Evolutionary conservation across 768 basidiomycete genomes (phyloP), one percentile per base, ranked within the genome.

Genomic region (Cystobasidium ongulense): DNA sequence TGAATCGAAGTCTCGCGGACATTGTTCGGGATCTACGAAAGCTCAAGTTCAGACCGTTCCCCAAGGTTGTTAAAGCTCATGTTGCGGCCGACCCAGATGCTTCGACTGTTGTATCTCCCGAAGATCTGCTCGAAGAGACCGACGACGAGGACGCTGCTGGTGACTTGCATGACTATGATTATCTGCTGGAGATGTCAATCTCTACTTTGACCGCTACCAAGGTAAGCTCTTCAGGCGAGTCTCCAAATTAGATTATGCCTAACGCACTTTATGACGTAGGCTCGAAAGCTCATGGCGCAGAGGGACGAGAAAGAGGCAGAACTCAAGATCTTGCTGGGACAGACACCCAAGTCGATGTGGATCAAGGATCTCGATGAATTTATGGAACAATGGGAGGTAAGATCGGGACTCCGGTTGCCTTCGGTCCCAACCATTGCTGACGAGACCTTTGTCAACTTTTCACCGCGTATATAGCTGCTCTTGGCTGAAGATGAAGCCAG

Each of bases 131-230:
- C 0, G 84, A 83, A 1, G 86, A 85, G 1, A 86, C 85, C 7
- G 87, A 83, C 17, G 86, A 81, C 62, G 80, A 82, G 15, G 81
- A 78, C 21, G 79, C 79, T 10, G 83, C 79, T 3, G 84, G 83
- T 50, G 81, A 82, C 13, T 77, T 82, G 3, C 84, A 84, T 33
- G 94, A 97, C 82, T 99, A 85, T 79, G 94, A 99, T 80, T 98
- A 99, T 81, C 82, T 99, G 64, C 83, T 99, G 73, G 88, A 91
- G 18, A 98, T 99, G 95, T 83, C 92, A 0, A 95, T 99, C 79
- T 93, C 87, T 85, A 95, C 89, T 82, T 83, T 99, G 84, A 99
- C 95, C 0, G 88, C 86, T 78, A 95, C 98, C 82, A 94, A 89
- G 87, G 91, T 90, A 53, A 52, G 65, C 17, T 35, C 25, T 21